Conservation (phyloP, 2,329 filamentous ascomycete species). For the Cucurbitaria berberidis region DNA sequence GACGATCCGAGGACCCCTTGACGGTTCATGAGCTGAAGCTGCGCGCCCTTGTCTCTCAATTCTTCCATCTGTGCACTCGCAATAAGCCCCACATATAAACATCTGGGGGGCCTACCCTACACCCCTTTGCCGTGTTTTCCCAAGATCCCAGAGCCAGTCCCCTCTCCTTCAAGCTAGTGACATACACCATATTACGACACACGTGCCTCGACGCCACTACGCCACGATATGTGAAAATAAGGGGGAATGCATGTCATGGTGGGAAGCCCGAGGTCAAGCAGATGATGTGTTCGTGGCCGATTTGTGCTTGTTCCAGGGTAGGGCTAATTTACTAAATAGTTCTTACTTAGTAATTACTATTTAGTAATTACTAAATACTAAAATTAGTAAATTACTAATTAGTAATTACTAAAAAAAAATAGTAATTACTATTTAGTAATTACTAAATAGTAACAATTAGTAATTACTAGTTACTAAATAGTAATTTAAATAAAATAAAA, state of each 20-base stretch:
- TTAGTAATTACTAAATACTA: too few species aligned
- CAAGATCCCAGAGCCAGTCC: background rate
- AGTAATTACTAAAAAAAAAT: too few species aligned
- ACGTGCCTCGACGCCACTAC: constrained; percentile 1
- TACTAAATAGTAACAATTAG: too few species aligned
- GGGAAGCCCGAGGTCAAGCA: background rate
- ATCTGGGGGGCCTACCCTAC: constrained; percentile 23
- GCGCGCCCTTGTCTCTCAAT: constrained; percentile 8
- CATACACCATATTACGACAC: background rate
- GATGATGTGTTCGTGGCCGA: background rate
- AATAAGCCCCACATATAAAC: constrained; percentile 3
- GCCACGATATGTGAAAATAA: background rate
- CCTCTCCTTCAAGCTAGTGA: background rate
- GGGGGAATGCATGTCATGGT: constrained; percentile 5
- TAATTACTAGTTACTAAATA: too few species aligned
- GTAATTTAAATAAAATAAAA: too few species aligned
- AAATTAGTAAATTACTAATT: too few species aligned
- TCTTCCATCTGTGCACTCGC: constrained; percentile 8
- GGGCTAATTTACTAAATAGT: too few species aligned
- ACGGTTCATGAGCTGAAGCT: constrained; percentile 14
- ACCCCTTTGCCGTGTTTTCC: constrained; percentile 6
- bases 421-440: too few species aligned
- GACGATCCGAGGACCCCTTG: constrained; percentile 16
- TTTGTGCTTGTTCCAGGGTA: too few species aligned
- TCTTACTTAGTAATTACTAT: too few species aligned